Conservation (phyloP, 1,284 basidiomycete species). For the Fomitopsis betulina region DNA sequence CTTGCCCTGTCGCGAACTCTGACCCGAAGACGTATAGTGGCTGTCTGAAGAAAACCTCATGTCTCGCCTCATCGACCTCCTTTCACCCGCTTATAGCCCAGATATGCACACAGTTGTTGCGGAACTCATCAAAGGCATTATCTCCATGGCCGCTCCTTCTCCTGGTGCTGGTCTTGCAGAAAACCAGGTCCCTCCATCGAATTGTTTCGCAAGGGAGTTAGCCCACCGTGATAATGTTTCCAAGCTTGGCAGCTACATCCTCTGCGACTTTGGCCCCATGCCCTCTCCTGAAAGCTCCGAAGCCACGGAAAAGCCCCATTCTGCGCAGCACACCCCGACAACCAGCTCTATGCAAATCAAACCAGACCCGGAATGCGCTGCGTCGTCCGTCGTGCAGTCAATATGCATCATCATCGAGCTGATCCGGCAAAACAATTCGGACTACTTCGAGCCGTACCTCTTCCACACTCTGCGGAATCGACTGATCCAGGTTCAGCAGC, state of each 20-base stretch:
- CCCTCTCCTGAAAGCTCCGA: constrained; percentile 14
- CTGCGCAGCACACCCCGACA: constrained; percentile 15
- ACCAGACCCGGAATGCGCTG: constrained; percentile 74
- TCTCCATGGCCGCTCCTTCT: constrained; percentile 90
- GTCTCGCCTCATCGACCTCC: constrained; percentile 74
- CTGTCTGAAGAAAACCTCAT: constrained; percentile 85
- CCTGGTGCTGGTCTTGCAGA: constrained; percentile 69
- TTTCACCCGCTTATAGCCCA: constrained; percentile 75
- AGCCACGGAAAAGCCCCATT: constrained; percentile 10
- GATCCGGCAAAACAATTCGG: constrained; percentile 98
- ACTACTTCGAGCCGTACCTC: constrained; percentile 98
- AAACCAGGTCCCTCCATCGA: constrained; percentile 72
- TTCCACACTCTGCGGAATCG: constrained; percentile 93
- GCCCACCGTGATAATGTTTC: constrained; percentile 72
- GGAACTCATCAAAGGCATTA: constrained; percentile 93
- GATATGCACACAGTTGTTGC: constrained; percentile 87
- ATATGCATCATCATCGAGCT: constrained; percentile 93
- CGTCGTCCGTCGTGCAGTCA: constrained; percentile 85
- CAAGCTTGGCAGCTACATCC: constrained; percentile 77
- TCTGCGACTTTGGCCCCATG: constrained; percentile 54
- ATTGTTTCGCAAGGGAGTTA: constrained; percentile 88
- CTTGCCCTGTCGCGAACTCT: constrained; percentile 26
- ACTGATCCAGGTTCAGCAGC: constrained; percentile 81
- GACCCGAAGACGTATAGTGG: constrained; percentile 59
- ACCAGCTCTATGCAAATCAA: constrained; percentile 16